Base-by-base conservation (phyloP, 805 yeast species). In the Starmerella riodocensis region DNA sequence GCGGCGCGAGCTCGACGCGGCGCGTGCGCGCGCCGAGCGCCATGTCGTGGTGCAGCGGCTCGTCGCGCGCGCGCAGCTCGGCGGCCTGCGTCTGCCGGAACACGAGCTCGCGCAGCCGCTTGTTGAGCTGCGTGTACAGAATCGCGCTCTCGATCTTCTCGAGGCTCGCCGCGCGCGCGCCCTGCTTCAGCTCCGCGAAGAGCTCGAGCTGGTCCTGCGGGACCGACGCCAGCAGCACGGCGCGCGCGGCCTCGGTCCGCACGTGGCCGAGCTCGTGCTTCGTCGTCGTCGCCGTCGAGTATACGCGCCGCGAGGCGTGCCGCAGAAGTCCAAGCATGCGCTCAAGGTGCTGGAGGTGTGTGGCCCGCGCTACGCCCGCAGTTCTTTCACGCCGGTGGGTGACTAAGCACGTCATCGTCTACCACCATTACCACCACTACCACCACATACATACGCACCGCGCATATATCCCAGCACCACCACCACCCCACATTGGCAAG, bases 71-170 rank as follows among this genome's bases (percentile, higher is more conserved):
- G 9, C 7, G 33, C 21, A 39, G 25, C 13, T 2, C 4, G 20
- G 36, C 21, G 7, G 50, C 45, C 18, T 44, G 40, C 22, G 49
- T 38, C 3, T 57, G 57, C 23, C 55, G 41, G 41, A 54, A 56
- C 13, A 53, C 53, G 17, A 52, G 44, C 14, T 42, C 33, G 23
- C 46, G 42, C 23, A 48, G 36, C 8, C 31, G 28, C 16, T 48
- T 35, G 28, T 43, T 48, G 7, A 51, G 47, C 29, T 45, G 42
- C 35, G 39, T 50, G 37, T 36, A 40, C 29, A 51, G 40, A 17
- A 51, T 32, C n/a, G 47, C 25, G 11, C 34, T 29, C 29, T 45
- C 41, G 8, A 47, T 36, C 27, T 47, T 47, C 16, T 44, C 37
- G 29, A 47, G 18, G 8, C 29, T 41, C 5, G 24, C 28, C 4